These are phyloP conservation scores for Salix suchowensis DNA, from an alignment of 345 rosid species.

Conservation along the genomic window DNA sequence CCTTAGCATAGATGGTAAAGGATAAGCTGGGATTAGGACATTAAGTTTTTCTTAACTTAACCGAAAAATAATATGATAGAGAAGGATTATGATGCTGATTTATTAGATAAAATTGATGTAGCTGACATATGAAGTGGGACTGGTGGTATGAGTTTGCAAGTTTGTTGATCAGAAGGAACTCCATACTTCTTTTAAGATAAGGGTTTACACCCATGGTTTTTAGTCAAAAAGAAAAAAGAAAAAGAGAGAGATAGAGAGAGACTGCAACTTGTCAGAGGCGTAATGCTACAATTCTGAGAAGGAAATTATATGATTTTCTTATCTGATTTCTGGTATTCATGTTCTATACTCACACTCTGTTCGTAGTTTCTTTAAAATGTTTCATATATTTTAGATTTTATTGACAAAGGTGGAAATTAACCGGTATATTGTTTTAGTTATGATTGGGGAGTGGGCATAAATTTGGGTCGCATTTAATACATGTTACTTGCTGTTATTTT, in stretches of 20 bases:
- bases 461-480: neutral
- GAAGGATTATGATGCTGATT: neutral
- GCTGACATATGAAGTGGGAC: neutral
- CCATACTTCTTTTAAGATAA: neutral
- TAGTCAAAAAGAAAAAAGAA: neutral
- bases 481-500: neutral
- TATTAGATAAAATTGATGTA: neutral
- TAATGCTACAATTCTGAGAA: too few species aligned
- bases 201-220: neutral
- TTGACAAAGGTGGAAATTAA: too few species aligned
- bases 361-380: too few species aligned
- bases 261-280: neutral
- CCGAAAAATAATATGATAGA: neutral
- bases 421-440: too few species aligned
- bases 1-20: neutral
- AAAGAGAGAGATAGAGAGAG: neutral
- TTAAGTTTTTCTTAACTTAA: neutral
- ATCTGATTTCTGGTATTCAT: too few species aligned
- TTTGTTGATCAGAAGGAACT: neutral
- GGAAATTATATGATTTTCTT: too few species aligned
- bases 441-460: too few species aligned
- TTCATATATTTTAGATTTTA: too few species aligned
- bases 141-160: neutral
- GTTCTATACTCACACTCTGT: too few species aligned
- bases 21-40: too few species aligned